Base-by-base conservation (phyloP, 768 basidiomycete genomes). In the Calocera viscosa region DNA sequence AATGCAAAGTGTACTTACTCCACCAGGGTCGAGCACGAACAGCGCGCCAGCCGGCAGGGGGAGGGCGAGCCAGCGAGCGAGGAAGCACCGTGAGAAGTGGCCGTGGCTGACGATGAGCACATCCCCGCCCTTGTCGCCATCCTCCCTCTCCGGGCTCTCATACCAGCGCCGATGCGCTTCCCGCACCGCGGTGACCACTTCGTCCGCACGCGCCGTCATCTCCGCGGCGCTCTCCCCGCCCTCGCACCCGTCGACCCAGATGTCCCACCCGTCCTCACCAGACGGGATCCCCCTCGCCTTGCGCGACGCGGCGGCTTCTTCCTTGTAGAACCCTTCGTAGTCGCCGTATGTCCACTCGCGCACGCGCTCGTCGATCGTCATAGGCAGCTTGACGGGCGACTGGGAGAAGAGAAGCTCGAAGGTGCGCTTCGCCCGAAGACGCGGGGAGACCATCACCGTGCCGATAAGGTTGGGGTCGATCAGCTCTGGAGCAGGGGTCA, bases 181-280 rank as follows among this genome's bases (percentile, higher is more conserved):
- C 53, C 30, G 11, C 11, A 60, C 53, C 2, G 53, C 26, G 30
- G 8, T 2, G 7, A 60, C 53, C 11, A 60, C 53, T 32, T 60
- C 53, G 19, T 60, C 53, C 53, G 53, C 53, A 26, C 53, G 53
- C 7, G 14, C 53, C 19, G 24, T 11, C 53, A 60, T 60, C 30
- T 60, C 53, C 53, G 14, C 14, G 2, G 53, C 53, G 53, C 53
- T 60, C 26, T 60, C 53, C 5, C 53, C 53, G 10, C 30, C 53
- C 53, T 60, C 53, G 30, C 53, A 60, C 53, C 53, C 53, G 30
- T 60, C 53, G 2, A 60, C 30, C 53, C 53, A 60, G 53, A 60
- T 60, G 30, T 60, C 53, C 53, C 53, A 60, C 26, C 53, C 53
- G 7, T 19, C 53, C 30, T 60, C 53, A 22, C 26, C 53, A 60